Evolutionary conservation across 2,329 filamentous ascomycete species (phyloP).

Genomic region (Fusarium coffeatum): DNA sequence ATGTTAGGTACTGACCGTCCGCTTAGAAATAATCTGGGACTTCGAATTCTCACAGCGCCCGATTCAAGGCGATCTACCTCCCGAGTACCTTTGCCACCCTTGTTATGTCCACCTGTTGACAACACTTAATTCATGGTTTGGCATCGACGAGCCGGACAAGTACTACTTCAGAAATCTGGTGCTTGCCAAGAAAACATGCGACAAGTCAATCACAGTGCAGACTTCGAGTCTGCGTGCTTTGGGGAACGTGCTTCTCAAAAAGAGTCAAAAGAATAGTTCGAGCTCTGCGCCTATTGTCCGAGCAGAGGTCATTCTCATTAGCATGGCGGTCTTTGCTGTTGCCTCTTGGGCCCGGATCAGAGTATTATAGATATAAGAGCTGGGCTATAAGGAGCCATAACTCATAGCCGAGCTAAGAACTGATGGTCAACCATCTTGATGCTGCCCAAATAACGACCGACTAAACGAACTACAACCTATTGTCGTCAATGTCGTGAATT

Average conservation of each 20-base stretch:
- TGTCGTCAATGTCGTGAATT: no score
- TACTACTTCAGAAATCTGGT: neutral
- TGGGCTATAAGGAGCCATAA: no score
- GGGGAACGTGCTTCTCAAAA: neutral
- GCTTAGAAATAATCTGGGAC: neutral
- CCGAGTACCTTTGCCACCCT: neutral
- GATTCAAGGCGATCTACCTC: neutral
- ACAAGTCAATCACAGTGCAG: neutral
- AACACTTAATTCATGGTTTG: neutral
- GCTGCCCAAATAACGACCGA: no score
- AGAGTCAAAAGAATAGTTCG: neutral
- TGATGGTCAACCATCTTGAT: no score
- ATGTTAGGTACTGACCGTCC: neutral
- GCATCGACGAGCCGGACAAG: neutral
- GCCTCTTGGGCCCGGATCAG: rapidly evolving
- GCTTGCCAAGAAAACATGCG: neutral
- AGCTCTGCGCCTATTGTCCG: neutral
- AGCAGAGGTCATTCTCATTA: neutral
- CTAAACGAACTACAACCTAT: no score
- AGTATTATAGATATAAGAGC: neutral
- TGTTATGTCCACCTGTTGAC: neutral
- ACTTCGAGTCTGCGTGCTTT: neutral
- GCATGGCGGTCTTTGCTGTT: rapidly evolving
- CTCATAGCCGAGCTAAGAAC: no score
- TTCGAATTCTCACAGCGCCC: neutral